Base-by-base conservation (phyloP, 495 filamentous ascomycete species). In the Aspergillus nanangensis region DNA sequence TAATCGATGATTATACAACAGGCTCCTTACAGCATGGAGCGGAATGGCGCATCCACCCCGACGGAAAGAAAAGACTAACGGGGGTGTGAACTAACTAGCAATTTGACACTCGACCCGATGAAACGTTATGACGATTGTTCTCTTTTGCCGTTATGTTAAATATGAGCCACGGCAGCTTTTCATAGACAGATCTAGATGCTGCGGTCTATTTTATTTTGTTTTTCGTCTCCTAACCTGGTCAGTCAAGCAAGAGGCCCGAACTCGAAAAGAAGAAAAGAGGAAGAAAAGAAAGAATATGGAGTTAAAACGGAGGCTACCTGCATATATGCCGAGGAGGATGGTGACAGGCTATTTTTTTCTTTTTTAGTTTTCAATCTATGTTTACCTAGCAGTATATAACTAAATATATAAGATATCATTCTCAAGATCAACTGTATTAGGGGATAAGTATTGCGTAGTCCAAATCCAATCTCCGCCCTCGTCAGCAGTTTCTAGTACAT, bases 1-100 rank as follows among this genome's bases (percentile, higher is more conserved):
- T 44, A 41, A 43, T 23, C 32, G 4, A 19, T 21, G 18, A 14
- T 9, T 37, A 4, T 41, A 18, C 34, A 20, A 50, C 41, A 75
- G 71, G 71, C 69, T 27, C 71, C 71, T 22, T 75, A 75, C 45
- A 75, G 67, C 52, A 74, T 74, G 67, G 65, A 70, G 3, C 55
- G 63, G 39, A 61, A 69, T 47, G 71, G 70, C 22, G 67, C 66
- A 9, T 61, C 60, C 20, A 73, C 71, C 8, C 70, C 71, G 15
- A 60, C 63, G 32, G 65, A 65, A 35, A 48, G 43, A 8, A 63
- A 68, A 45, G 50, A 57, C 11, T 42, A 45, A 50, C 24, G 11
- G 34, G 4, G 13, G 27, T 8, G 20, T 8, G 34, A 9, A 52
- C 20, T 51, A 42, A 52, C n/a, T n/a, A n/a, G n/a, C n/a, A n/a